A percentile compares a stretch with the other conserved stretches of the same genome.
These are phyloP conservation scores for Globisporangium polare DNA, from an alignment of 352 stramenopile genomes.

Conservation along the genomic window DNA sequence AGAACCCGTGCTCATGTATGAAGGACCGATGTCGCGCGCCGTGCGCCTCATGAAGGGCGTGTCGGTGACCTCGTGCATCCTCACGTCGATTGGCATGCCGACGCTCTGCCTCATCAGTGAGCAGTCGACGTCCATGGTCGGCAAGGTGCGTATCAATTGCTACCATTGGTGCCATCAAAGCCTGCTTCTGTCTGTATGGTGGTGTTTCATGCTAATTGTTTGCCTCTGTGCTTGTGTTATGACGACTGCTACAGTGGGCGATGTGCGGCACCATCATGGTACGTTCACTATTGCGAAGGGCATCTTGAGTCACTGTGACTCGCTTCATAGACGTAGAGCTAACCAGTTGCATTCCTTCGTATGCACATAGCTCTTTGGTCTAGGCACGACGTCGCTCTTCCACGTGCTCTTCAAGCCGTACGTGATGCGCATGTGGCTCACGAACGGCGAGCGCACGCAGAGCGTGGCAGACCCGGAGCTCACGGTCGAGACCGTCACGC, in stretches of 20 bases:
- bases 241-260: constrained; percentile 42
- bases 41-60: constrained; percentile 87
- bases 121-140: constrained; percentile 65
- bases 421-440: constrained; percentile 78
- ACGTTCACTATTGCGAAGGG: constrained; percentile 1
- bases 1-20: constrained; percentile 44
- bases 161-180: not conserved
- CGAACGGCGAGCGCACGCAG: constrained; percentile 10
- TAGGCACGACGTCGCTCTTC: constrained; percentile 81
- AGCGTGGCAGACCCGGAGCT: constrained; percentile 30
- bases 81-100: constrained; percentile 82
- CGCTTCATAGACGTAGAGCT: not conserved
- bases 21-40: constrained; percentile 63
- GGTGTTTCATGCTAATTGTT: not conserved
- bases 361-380: constrained; percentile 53
- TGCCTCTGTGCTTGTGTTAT: not conserved
- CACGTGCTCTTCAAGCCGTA: constrained; percentile 87
- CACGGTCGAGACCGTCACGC: constrained; percentile 66
- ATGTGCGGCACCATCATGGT: constrained; percentile 88
- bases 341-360: not conserved
- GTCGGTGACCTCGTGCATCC: constrained; percentile 75
- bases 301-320: not conserved
- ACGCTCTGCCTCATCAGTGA: constrained; percentile 67
- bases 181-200: not conserved
- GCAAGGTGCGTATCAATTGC: constrained; percentile 36